Evolutionary conservation across 2,329 filamentous ascomycete species (phyloP).

Genomic region (Didymella keratinophila): DNA sequence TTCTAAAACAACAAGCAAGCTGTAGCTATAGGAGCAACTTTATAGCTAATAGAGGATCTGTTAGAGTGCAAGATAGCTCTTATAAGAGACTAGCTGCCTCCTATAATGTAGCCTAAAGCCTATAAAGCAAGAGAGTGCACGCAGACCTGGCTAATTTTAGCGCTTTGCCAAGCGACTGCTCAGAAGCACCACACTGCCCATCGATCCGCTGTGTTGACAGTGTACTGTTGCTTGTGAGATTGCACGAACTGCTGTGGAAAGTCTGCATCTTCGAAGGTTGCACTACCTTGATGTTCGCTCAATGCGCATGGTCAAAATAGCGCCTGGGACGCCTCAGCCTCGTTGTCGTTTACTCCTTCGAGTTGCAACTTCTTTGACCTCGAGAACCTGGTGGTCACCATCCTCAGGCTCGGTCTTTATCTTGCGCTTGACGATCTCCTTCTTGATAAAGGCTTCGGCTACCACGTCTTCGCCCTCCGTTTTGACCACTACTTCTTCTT

Average conservation of each 20-base stretch:
- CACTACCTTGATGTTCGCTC: neutral
- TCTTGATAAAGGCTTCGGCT: constrained; percentile 30
- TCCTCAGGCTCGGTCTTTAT: constrained; percentile 51
- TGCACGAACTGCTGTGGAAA: neutral
- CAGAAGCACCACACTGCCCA: neutral
- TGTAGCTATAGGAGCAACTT: too few relatives aligned
- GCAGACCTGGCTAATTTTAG: too few relatives aligned
- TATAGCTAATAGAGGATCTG: too few relatives aligned
- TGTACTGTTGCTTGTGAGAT: neutral
- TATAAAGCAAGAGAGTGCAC: too few relatives aligned
- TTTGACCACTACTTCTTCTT: constrained; percentile 51
- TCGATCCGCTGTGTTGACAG: neutral
- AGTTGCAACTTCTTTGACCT: constrained; percentile 48
- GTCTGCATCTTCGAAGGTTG: neutral
- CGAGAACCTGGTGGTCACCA: constrained; percentile 48
- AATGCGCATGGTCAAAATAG: neutral
- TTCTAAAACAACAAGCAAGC: too few relatives aligned
- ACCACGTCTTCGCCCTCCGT: constrained; percentile 37
- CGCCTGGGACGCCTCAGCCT: neutral
- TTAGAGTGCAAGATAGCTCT: too few relatives aligned
- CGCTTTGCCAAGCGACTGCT: too few relatives aligned
- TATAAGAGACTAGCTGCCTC: too few relatives aligned
- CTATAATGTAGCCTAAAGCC: too few relatives aligned
- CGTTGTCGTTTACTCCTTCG: constrained; percentile 16
- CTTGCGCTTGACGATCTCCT: constrained; percentile 49